These are phyloP conservation scores for Gremmenia infestans DNA, from an alignment of 2,329 filamentous ascomycete genomes.

Conservation along the genomic window DNA sequence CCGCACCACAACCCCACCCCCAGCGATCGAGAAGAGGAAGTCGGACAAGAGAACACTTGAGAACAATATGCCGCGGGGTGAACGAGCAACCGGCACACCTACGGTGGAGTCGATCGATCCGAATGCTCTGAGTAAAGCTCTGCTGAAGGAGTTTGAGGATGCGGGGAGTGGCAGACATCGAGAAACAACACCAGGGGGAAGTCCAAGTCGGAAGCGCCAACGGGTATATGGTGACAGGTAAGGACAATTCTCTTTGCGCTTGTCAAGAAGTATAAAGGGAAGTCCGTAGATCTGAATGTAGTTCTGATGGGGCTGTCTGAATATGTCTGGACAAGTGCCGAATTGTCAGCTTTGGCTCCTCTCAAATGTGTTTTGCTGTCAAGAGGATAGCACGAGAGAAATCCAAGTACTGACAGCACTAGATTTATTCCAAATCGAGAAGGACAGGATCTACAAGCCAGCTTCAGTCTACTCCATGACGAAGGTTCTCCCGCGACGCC, in stretches of 20 bases:
- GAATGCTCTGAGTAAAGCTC: slow-evolving; percentile 52
- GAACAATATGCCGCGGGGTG: slow-evolving; percentile 16
- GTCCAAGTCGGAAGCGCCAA: slow-evolving; percentile 64
- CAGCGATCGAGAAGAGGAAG: slow-evolving; percentile 25
- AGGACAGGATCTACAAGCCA: slow-evolving; percentile 88
- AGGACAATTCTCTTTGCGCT: slow-evolving; percentile 16
- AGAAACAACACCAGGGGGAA: slow-evolving; percentile 58
- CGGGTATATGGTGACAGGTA: slow-evolving; percentile 56
- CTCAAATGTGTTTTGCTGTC: neutral
- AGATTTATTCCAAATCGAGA: slow-evolving; percentile 95
- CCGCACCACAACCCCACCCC: slow-evolving; percentile 29
- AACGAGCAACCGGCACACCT: slow-evolving; percentile 15
- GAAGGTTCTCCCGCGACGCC: slow-evolving; percentile 91
- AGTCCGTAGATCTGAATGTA: neutral
- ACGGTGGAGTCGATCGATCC: slow-evolving; percentile 40
- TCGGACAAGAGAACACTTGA: slow-evolving; percentile 26
- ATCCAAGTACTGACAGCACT: slow-evolving; percentile 19
- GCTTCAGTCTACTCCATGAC: slow-evolving; percentile 86
- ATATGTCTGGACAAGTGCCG: neutral
- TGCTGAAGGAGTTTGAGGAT: slow-evolving; percentile 55
- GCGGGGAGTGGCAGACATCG: slow-evolving; percentile 51
- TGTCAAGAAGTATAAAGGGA: neutral
- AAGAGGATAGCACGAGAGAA: neutral
- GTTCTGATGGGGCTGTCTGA: neutral
- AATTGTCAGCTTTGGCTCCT: neutral